These are phyloP conservation scores for Gossypium raimondii DNA, from an alignment of 345 rosid species.

Conservation along the genomic window DNA sequence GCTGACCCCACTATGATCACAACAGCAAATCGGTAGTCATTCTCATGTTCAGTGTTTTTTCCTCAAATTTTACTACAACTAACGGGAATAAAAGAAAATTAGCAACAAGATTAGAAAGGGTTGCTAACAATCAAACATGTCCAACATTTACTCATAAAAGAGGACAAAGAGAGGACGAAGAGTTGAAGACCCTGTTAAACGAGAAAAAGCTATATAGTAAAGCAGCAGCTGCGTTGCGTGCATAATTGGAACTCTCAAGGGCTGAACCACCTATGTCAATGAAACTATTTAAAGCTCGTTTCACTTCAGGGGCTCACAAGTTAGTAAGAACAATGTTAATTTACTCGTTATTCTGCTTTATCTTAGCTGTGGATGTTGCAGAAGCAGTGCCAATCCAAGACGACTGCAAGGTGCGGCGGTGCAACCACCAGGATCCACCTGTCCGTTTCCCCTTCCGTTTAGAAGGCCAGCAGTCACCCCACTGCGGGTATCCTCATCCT, in stretches of 20 bases:
- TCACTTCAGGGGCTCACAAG: not conserved
- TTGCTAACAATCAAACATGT: no score
- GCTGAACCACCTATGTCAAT: not conserved
- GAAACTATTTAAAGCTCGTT: not conserved
- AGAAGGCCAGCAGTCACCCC: slow-evolving; percentile 7
- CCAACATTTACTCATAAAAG: no score
- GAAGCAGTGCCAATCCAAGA: not conserved
- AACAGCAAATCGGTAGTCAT: no score
- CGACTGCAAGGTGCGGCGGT: not conserved
- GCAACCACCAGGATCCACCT: slow-evolving; percentile 3
- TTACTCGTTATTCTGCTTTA: not conserved
- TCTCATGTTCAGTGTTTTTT: no score
- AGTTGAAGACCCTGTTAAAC: no score
- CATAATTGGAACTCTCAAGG: not conserved
- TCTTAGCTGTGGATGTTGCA: not conserved
- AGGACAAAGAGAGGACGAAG: no score
- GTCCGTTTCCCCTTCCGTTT: slow-evolving; percentile 15
- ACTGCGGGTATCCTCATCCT: slow-evolving; percentile 14
- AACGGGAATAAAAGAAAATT: no score
- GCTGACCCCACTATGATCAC: no score
- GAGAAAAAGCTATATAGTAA: no score
- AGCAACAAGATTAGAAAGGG: no score
- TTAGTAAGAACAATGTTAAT: not conserved
- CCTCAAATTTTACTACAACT: no score
- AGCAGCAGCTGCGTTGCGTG: no score